Base-by-base conservation (phyloP, 805 yeast species). In the Saccharomycopsis oosterbeekiorum region DNA sequence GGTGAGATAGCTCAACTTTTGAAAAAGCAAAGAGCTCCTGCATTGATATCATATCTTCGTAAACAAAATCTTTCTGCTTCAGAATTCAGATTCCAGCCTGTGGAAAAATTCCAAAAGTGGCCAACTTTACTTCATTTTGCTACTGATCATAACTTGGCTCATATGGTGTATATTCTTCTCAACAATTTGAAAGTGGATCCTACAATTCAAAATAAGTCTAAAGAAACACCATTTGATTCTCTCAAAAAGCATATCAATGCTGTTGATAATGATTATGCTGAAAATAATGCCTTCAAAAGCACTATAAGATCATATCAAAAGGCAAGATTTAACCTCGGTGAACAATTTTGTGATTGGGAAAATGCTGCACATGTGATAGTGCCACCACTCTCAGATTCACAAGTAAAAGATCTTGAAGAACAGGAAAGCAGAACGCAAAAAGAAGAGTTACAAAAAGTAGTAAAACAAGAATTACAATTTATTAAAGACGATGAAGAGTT, bases 101-200 rank as follows among this genome's bases (percentile, higher is more conserved):
- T 69, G 8, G 65, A 74, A 0, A 81, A 79, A 60, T 86, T 79
- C 67, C 66, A 70, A 11, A 73, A 76, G 12, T 77, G 84, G 0
- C 96, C 97, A 3, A 89, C 96, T 0, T 70, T 88, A 61, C 74
- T 94, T 37, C 96, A 91, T 69, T 89, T 77, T 70, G 93, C 96
- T 0, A 74, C 97, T 0, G 77, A 84, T 9, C 76, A 84, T 61
- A 88, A 89, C 2, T 74, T 84, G 24, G 77, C 78, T 59, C 89
- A 85, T 65, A 84, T 91, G 79, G 84, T 89, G 1, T 69, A 73
- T 1, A 77, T 83, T 0, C 75, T 93, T 58, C 70, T 92, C 29
- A 76, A 79, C 11, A 84, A 80, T 56, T 70, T 88, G 66, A 85
- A 86, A 63, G 88, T 89, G 0, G 86, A 89, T 65, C 96, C 97